phyloP scores from a whole-genome alignment of 805 yeast species.

The Lachancea waltii region DNA sequence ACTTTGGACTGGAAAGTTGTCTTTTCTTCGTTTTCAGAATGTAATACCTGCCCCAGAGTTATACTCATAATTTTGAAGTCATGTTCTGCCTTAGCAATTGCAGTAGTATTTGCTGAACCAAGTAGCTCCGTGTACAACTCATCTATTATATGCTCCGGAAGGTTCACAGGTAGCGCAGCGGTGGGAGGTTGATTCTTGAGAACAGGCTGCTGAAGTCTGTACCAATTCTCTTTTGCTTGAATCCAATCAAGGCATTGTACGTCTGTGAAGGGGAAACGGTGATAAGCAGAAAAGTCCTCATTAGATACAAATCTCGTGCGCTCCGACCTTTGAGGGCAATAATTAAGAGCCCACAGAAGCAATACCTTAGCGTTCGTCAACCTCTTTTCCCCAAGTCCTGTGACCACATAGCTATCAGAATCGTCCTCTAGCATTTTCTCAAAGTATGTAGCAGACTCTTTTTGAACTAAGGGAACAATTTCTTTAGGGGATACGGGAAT shows the following conservation, averaged over 20 bases:
- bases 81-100: neutral
- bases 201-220: constrained; percentile 19
- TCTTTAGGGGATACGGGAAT: constrained; percentile 9
- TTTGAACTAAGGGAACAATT: constrained; percentile 18
- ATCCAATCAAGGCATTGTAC: constrained; percentile 26
- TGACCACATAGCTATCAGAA: constrained; percentile 15
- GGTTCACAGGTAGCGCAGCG: neutral
- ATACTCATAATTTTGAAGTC: constrained; percentile 18
- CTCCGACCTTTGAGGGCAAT: constrained; percentile 17
- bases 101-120: constrained; percentile 5
- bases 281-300: constrained; percentile 9
- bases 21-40: neutral
- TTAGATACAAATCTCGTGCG: constrained; percentile 8
- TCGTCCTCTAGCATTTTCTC: constrained; percentile 13
- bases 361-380: constrained; percentile 22
- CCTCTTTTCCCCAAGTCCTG: constrained; percentile 28
- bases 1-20: constrained; percentile 23
- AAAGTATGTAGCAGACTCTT: constrained; percentile 19
- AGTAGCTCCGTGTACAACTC: constrained; percentile 9
- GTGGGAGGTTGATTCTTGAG: neutral
- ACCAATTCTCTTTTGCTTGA: constrained; percentile 20
- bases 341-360: constrained; percentile 22
- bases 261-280: constrained; percentile 24
- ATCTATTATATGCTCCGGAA: constrained; percentile 14
- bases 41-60: constrained; percentile 24